Evolutionary conservation across 257 asterid genomes (phyloP), one percentile per base, ranked within the genome.

Genomic region (Oldenlandia corymbosa): DNA sequence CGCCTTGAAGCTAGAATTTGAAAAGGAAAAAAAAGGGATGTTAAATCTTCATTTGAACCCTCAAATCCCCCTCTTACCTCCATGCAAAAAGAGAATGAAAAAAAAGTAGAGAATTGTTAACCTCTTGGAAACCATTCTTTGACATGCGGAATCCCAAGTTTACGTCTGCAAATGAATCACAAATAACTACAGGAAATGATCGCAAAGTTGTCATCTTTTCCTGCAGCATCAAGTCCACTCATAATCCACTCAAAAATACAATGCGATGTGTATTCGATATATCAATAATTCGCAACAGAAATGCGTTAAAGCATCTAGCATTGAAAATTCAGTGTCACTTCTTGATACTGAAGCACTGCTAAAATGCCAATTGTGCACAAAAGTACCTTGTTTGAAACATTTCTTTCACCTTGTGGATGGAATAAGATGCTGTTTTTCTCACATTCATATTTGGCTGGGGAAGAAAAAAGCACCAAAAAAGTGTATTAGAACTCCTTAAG

Each of bases 121-220:
- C 99, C 97, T 90, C 99, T 71, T 83, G 86, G 70, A 87, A 83
- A 70, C 94, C 97, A 83, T 84, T 84, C 26, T 75, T 66, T 54
- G 99, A 82, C 88, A 93, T 71, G 62, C 95, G 91, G 60, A 85
- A 90, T 31, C 96, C 94, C 81, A 87, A 60, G 77, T 93, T 93
- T 74, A 81, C 76, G 74, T 77, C 80, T 39, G 79, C 80, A 81
- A 75, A 83, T 68, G 97, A 57, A 81, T 85, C 90, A 75, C 88
- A 85, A 51, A 93, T 79, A 55, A 85, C 77, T 24, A 87, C 66
- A 51, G 99, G 97, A 79, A 90, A 87, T 68, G 83, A 78, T 71
- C 78, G 83, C 67, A 82, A 63, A 42, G 71, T 68, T 45, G 71
- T 37, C 74, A 72, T 70, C 71, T 82, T 81, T n/a, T 85, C 96